Base-by-base conservation (phyloP, 1,284 basidiomycete genomes). In the Ustilago loliicola region DNA sequence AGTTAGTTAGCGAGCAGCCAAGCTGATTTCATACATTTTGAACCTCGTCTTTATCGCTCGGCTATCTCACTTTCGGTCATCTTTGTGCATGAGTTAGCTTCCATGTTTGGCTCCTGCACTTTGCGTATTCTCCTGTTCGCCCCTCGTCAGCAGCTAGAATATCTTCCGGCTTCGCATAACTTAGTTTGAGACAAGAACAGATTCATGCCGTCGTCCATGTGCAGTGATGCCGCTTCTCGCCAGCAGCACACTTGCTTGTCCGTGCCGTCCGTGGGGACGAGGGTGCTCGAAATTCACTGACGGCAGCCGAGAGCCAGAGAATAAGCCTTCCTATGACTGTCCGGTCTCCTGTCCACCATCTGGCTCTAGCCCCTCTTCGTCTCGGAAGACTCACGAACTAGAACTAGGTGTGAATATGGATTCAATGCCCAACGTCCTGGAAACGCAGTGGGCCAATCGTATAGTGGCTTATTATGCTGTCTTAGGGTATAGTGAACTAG, bases 381-480 rank as follows among this genome's bases (percentile, higher is more conserved):
- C n/a, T n/a, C n/a, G n/a, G n/a, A n/a, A n/a, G n/a, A n/a, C n/a
- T n/a, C n/a, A n/a, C n/a, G n/a, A n/a, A n/a, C n/a, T n/a, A n/a
- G n/a, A n/a, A n/a, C n/a, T n/a, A n/a, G n/a, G n/a, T n/a, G n/a
- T n/a, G n/a, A n/a, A 9, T 30, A 29, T 62, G 42, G 36, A 29
- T 23, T 5, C 61, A 54, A 56, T 21, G 10, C n/a, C n/a, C 13
- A 1, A 4, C 3, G 1, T 1, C 29, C 11, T 11, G 21, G 0
- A 0, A 1, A n/a, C 1, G 34, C 47, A 65, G 61, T n/a, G 65
- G 74, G 67, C 71, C 65, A 73, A 73, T 68, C 66, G 70, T 68
- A 69, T 77, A 73, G 67, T 71, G 63, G 72, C 72, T 76, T 71
- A 76, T 76, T 76, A 61, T 61, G 68, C 58, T 65, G 62, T 57